phyloP scores from a whole-genome alignment of 139 green algal species.

The Volvox reticuliferus region DNA sequence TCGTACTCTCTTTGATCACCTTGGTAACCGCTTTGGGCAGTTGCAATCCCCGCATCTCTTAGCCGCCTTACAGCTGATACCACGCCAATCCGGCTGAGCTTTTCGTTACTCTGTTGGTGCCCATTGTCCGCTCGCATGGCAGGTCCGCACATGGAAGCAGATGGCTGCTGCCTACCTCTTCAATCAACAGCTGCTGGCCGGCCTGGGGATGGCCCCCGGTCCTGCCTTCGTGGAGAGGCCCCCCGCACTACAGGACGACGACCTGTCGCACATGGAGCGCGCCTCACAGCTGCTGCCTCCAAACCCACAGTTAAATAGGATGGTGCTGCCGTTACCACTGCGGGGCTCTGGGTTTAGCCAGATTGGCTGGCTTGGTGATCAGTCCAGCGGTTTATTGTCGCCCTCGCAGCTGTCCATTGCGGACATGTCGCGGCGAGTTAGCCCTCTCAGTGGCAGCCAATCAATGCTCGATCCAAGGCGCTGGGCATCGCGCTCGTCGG shows the following conservation, averaged over 20 bases:
- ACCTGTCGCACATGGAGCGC: not conserved
- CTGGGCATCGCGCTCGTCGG: conserved; percentile 1
- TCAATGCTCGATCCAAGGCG: not conserved
- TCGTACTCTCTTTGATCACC: too few relatives aligned
- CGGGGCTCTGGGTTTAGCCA: not conserved
- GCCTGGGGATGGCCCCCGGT: conserved; percentile 19
- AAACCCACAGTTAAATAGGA: too few relatives aligned
- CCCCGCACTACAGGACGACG: conserved; percentile 30
- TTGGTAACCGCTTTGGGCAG: too few relatives aligned
- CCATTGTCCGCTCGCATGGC: not conserved
- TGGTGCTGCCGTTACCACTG: not conserved
- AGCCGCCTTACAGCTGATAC: too few relatives aligned
- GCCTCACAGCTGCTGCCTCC: not conserved
- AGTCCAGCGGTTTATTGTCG: not conserved
- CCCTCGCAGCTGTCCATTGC: conserved; percentile 25
- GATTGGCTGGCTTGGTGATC: not conserved
- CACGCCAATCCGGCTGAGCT: too few relatives aligned
- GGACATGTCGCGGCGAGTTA: not conserved
- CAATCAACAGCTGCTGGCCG: conserved; percentile 52
- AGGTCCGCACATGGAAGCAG: conserved; percentile 41
- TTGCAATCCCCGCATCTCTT: too few relatives aligned
- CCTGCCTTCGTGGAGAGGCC: conserved; percentile 42
- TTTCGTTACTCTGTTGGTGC: too few relatives aligned
- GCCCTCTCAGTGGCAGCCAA: not conserved
- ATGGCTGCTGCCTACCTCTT: conserved; percentile 41